phyloP scores from a whole-genome alignment of 768 basidiomycete genomes.

The Suillus subluteus region DNA sequence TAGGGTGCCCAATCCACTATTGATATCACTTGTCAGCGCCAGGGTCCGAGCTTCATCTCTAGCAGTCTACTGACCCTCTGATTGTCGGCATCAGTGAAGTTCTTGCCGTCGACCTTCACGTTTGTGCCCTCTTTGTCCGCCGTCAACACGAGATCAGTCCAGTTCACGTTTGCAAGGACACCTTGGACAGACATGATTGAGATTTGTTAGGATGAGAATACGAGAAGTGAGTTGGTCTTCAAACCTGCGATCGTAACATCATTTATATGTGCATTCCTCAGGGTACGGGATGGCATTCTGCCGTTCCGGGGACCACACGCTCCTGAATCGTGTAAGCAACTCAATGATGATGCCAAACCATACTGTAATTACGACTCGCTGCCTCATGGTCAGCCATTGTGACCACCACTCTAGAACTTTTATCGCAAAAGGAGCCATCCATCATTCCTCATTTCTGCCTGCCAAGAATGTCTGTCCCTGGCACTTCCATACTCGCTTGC shows the following conservation, averaged over 20 bases:
- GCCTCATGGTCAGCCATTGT: not conserved
- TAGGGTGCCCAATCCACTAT: not conserved
- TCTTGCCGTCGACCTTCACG: not conserved
- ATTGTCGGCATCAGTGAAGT: not conserved
- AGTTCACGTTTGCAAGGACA: not conserved
- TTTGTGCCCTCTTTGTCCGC: fast-evolving
- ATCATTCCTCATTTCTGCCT: not conserved
- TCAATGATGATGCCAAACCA: not conserved
- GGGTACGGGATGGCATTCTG: not conserved
- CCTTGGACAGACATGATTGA: not conserved
- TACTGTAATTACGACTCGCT: not conserved
- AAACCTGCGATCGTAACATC: not conserved
- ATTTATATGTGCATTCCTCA: not conserved
- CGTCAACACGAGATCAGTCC: not conserved
- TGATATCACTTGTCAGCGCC: not conserved
- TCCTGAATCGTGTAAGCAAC: not conserved
- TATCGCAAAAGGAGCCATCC: not conserved
- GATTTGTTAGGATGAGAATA: not conserved
- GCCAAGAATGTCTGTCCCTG: not conserved
- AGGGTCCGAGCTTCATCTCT: not conserved
- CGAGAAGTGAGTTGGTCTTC: not conserved
- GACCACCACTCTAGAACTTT: not conserved
- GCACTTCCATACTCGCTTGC: not conserved
- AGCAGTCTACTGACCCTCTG: not conserved
- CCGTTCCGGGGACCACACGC: not conserved